These are phyloP conservation scores for Leptographium procerum DNA, from an alignment of 2,329 filamentous ascomycete genomes.

Conservation along the genomic window DNA sequence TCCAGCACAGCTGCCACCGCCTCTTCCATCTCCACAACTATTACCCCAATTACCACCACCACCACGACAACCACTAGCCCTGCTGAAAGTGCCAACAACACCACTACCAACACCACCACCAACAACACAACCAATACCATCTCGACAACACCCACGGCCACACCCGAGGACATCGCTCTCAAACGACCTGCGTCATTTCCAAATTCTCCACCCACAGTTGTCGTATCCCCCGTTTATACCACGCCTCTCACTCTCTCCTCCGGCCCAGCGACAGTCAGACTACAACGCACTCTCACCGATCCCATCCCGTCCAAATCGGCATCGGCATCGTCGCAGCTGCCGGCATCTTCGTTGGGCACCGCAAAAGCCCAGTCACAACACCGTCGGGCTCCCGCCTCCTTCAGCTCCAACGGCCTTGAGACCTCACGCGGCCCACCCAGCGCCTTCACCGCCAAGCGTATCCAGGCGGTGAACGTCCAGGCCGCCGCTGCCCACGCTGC, in stretches of 20 bases:
- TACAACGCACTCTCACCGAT: slow-evolving; percentile 17
- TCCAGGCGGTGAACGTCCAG: slow-evolving; percentile 16
- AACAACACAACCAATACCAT: slow-evolving; percentile 9
- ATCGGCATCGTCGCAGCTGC: background rate
- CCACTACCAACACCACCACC: slow-evolving; percentile 13
- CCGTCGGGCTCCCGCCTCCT: slow-evolving; percentile 28
- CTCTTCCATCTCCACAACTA: background rate
- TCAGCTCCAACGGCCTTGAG: slow-evolving; percentile 24
- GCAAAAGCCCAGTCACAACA: slow-evolving; percentile 20
- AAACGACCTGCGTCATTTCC: slow-evolving; percentile 28
- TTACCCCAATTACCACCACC: background rate
- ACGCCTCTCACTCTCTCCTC: slow-evolving; percentile 4
- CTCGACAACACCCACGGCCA: background rate
- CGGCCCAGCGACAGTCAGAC: slow-evolving; percentile 9
- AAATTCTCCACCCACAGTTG: slow-evolving; percentile 17
- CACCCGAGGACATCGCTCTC: slow-evolving; percentile 11
- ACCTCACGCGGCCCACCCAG: slow-evolving; percentile 19
- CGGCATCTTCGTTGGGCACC: background rate
- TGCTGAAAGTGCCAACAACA: slow-evolving; percentile 14
- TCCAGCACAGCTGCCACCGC: slow-evolving; percentile 6
- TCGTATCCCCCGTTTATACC: slow-evolving; percentile 12
- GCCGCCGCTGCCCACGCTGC: slow-evolving; percentile 12
- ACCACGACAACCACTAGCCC: background rate
- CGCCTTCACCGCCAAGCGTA: slow-evolving; percentile 21
- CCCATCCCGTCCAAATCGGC: slow-evolving; percentile 14